These are phyloP conservation scores for Halenospora varia DNA, from an alignment of 495 filamentous ascomycete genomes.

Conservation along the genomic window DNA sequence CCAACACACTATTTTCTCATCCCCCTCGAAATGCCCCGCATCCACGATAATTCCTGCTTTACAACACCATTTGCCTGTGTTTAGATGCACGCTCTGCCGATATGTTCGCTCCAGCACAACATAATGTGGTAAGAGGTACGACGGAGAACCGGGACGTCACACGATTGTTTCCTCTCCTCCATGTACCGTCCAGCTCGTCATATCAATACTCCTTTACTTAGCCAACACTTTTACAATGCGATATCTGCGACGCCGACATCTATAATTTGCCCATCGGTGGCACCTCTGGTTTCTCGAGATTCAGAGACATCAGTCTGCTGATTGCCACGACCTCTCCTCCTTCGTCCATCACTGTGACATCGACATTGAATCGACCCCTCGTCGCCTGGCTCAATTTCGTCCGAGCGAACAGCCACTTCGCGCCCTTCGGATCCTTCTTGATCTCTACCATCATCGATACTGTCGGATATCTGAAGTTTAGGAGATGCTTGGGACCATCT, in stretches of 20 bases:
- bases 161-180: no score
- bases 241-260: background rate
- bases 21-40: no score
- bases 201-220: no score
- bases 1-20: no score
- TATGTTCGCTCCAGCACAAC: no score
- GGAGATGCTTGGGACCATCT: background rate
- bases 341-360: conserved; percentile 7
- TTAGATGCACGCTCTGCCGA: no score
- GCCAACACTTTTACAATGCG: no score
- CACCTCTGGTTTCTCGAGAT: background rate
- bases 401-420: conserved; percentile 1
- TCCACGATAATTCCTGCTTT: no score
- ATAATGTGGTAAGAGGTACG: no score
- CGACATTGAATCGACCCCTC: conserved; percentile 6
- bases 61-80: no score
- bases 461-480: background rate
- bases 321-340: conserved; percentile 5
- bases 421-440: conserved; percentile 1
- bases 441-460: background rate
- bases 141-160: no score
- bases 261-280: background rate
- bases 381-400: background rate
- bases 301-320: background rate
- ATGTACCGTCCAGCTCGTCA: no score